Percentiles rank a stretch among this genome's conserved stretches.
Conservation (phyloP, 2,329 filamentous ascomycete genomes). For the Bertia moriformis region DNA sequence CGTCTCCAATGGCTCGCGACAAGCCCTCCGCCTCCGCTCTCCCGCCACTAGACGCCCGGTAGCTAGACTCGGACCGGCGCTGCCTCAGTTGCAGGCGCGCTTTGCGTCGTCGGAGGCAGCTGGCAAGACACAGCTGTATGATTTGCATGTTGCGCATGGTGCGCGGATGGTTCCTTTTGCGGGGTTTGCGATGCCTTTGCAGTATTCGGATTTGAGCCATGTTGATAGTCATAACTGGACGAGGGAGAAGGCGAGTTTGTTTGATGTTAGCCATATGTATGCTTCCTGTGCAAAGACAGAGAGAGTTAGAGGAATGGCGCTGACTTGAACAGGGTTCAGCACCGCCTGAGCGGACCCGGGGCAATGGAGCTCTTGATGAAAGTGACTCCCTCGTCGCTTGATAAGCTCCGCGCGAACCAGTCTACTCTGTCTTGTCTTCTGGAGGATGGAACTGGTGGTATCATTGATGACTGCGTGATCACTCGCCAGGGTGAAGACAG, state of each 20-base stretch:
- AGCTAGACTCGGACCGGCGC: too few species aligned
- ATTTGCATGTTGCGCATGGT: constrained; percentile 44
- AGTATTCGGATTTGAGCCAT: constrained; percentile 49
- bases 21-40: background rate
- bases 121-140: constrained; percentile 40
- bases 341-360: constrained; percentile 43
- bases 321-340: background rate
- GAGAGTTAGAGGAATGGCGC: background rate
- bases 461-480: constrained; percentile 54
- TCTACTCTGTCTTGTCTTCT: constrained; percentile 49
- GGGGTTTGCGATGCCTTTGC: constrained; percentile 51
- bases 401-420: constrained; percentile 33
- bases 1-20: background rate
- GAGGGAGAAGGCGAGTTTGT: constrained; percentile 49
- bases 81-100: background rate
- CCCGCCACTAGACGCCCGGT: too few species aligned
- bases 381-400: constrained; percentile 45
- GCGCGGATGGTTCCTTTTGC: constrained; percentile 60
- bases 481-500: constrained; percentile 30
- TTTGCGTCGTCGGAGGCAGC: constrained; percentile 3
- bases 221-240: constrained; percentile 53
- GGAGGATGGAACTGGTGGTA: constrained; percentile 44
- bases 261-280: constrained; percentile 57
- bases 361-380: constrained; percentile 45
- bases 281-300: background rate